Percentiles rank a stretch among this genome's conserved stretches.
Conservation (phyloP, 2,329 filamentous ascomycete genomes). For the Neurospora crassa region DNA sequence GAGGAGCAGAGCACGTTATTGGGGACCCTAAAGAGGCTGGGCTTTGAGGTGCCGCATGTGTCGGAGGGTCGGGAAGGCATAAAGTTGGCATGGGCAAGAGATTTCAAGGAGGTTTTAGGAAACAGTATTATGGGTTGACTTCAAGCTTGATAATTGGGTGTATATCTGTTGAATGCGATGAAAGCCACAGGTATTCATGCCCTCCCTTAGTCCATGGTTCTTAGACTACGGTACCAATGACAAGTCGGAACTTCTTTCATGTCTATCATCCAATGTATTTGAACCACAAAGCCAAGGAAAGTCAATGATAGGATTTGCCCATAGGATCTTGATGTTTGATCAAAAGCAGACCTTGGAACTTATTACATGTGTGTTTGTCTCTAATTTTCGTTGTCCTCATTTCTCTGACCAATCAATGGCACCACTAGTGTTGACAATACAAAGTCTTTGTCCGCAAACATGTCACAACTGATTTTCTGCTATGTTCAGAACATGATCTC, state of each 20-base stretch:
- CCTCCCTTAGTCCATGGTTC: not conserved
- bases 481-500: not conserved
- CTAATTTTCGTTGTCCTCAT: not conserved
- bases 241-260: not conserved
- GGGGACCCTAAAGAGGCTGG: conserved; percentile 27
- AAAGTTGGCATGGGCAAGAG: conserved; percentile 31
- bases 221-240: not conserved
- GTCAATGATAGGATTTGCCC: not conserved
- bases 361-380: not conserved
- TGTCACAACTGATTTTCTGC: not conserved
- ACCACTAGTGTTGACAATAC: not conserved
- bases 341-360: not conserved
- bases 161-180: not conserved
- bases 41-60: conserved; percentile 29
- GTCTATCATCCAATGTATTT: not conserved
- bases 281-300: not conserved
- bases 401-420: not conserved
- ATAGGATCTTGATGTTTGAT: not conserved
- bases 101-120: conserved; percentile 33
- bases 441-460: not conserved
- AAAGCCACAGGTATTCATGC: not conserved
- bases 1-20: conserved; percentile 25
- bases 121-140: conserved; percentile 8
- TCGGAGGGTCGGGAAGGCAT: conserved; percentile 8
- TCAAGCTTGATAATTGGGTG: not conserved